These are phyloP conservation scores for Pythium monospermum DNA, from an alignment of 352 stramenopile species.

Conservation along the genomic window DNA sequence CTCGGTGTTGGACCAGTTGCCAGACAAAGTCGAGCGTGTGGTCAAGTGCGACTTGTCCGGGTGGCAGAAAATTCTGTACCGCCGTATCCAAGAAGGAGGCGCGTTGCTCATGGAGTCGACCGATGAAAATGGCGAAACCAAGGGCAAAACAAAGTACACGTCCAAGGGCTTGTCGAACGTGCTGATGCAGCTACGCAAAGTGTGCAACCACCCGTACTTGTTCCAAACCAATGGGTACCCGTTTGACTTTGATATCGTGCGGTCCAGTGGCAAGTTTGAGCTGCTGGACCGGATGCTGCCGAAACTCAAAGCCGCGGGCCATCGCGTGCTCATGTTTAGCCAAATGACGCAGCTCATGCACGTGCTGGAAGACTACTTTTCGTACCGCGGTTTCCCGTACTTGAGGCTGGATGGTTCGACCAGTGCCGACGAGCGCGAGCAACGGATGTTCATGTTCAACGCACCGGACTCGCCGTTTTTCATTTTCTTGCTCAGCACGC, in stretches of 20 bases:
- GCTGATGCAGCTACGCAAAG: constrained; percentile 86
- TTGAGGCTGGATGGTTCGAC: constrained; percentile 96
- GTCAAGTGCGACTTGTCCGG: constrained; percentile 83
- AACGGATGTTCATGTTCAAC: constrained; percentile 98
- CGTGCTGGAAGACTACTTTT: constrained; percentile 88
- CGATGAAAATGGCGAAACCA: constrained; percentile 50
- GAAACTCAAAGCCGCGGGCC: constrained; percentile 90
- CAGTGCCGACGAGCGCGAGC: constrained; percentile 94
- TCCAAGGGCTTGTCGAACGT: constrained; percentile 85
- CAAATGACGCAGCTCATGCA: constrained; percentile 91
- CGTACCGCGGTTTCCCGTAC: constrained; percentile 90
- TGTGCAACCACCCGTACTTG: constrained; percentile 88
- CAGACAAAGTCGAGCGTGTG: constrained; percentile 84
- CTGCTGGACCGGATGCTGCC: constrained; percentile 96
- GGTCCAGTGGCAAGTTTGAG: constrained; percentile 91
- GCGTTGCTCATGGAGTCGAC: constrained; percentile 76
- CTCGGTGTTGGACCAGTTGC: constrained; percentile 81
- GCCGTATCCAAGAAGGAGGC: constrained; percentile 84
- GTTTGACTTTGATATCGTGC: constrained; percentile 84
- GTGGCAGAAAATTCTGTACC: constrained; percentile 88
- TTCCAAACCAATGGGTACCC: constrained; percentile 83
- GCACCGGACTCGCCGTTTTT: constrained; percentile 88
- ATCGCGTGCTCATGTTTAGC: constrained; percentile 89
- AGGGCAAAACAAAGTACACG: constrained; percentile 80
- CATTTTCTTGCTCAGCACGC: constrained; percentile 96